Evolutionary conservation across 805 yeast genomes (phyloP).

Genomic region (Kuraishia floccosa): DNA sequence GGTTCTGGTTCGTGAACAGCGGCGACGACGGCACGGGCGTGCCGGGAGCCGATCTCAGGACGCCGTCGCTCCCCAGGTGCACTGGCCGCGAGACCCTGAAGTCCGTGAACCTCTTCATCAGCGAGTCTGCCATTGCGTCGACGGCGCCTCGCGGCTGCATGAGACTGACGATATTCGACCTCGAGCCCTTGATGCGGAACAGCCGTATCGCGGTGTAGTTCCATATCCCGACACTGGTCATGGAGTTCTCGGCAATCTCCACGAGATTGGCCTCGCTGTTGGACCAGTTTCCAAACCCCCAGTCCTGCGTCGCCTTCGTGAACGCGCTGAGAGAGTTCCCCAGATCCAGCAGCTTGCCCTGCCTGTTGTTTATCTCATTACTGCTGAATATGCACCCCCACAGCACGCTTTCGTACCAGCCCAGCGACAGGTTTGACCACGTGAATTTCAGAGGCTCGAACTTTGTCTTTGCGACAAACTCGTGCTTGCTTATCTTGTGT

Average conservation of each 20-base stretch:
- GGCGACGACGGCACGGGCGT: slow-evolving; percentile 1
- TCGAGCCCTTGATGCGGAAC: slow-evolving; percentile 21
- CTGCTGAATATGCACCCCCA: slow-evolving; percentile 45
- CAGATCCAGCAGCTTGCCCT: slow-evolving; percentile 21
- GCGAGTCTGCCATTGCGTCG: slow-evolving; percentile 34
- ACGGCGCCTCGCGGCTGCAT: slow-evolving; percentile 28
- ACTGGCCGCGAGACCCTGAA: slow-evolving; percentile 18
- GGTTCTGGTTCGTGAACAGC: slow-evolving; percentile 6
- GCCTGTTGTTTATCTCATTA: slow-evolving; percentile 20
- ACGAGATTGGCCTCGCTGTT: slow-evolving; percentile 13
- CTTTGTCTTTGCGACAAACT: slow-evolving; percentile 27
- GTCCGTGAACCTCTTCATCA: slow-evolving; percentile 37
- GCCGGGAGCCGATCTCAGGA: neutral
- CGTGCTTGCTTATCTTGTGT: slow-evolving; percentile 11
- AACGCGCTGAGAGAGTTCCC: slow-evolving; percentile 16
- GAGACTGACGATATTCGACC: slow-evolving; percentile 10
- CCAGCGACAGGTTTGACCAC: slow-evolving; percentile 56
- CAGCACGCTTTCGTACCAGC: slow-evolving; percentile 64
- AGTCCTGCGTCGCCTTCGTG: slow-evolving; percentile 21
- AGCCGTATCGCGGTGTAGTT: slow-evolving; percentile 28
- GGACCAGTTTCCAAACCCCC: slow-evolving; percentile 18
- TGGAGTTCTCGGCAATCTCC: slow-evolving; percentile 8
- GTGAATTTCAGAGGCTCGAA: slow-evolving; percentile 38
- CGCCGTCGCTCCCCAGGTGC: slow-evolving; percentile 14
- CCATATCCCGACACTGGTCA: slow-evolving; percentile 28